phyloP scores from a whole-genome alignment of 768 basidiomycete species.

The Pluteus cervinus region DNA sequence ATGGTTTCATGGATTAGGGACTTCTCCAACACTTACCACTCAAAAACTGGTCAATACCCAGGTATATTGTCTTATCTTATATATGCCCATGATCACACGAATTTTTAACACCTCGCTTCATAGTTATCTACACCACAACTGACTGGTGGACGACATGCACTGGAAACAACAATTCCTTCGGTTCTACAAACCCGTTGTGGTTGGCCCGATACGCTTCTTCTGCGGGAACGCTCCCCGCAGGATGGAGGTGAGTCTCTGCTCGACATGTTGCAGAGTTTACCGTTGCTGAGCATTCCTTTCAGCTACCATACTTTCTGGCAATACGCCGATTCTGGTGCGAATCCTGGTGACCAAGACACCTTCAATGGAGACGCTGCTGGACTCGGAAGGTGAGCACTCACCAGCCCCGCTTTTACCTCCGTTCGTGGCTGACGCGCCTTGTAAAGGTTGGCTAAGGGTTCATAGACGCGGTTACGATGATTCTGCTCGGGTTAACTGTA shows the following conservation, averaged over 20 bases:
- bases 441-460: too few species aligned
- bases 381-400: slow-evolving; percentile 1
- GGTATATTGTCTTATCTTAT: slow-evolving; percentile 5
- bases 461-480: too few species aligned
- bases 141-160: slow-evolving; percentile 69
- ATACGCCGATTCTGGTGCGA: slow-evolving; percentile 41
- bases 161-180: slow-evolving; percentile 48
- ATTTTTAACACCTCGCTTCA: slow-evolving; percentile 34
- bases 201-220: slow-evolving; percentile 46
- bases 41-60: slow-evolving; percentile 38
- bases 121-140: slow-evolving; percentile 59
- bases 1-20: slow-evolving; percentile 63
- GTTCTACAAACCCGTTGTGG: slow-evolving; percentile 50
- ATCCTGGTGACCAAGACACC: slow-evolving; percentile 48
- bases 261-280: too few species aligned
- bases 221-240: slow-evolving; percentile 51
- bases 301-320: slow-evolving; percentile 5
- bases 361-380: slow-evolving; percentile 47
- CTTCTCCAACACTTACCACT: slow-evolving; percentile 56
- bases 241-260: slow-evolving; percentile 37
- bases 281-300: too few species aligned
- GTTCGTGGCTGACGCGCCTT: too few species aligned
- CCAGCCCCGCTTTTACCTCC: too few species aligned
- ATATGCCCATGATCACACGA: neutral
- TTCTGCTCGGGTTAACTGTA: too few species aligned